Evolutionary conservation across 495 filamentous ascomycete genomes (phyloP).

Genomic region (Xylaria intraflava): DNA sequence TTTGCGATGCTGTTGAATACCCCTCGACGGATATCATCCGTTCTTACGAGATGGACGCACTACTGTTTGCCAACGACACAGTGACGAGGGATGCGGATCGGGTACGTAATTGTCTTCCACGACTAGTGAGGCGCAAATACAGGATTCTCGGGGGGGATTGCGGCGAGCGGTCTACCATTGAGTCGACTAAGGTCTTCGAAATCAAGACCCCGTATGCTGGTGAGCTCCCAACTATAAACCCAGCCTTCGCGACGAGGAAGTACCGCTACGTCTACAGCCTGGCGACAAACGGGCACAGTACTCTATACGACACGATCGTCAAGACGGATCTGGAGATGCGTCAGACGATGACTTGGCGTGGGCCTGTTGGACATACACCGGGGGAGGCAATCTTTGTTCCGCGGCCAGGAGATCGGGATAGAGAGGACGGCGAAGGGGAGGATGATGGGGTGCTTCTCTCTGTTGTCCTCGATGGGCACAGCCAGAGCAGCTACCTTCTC

Average conservation of each 20-base stretch:
- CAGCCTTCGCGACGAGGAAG: constrained; percentile 41
- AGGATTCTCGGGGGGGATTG: constrained; percentile 19
- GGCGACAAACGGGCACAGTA: constrained; percentile 49
- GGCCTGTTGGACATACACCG: constrained; percentile 55
- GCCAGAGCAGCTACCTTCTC: constrained; percentile 61
- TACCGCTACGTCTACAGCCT: constrained; percentile 62
- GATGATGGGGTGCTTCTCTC: constrained; percentile 70
- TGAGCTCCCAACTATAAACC: constrained; percentile 68
- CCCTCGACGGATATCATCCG: constrained; percentile 49
- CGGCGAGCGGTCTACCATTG: background rate
- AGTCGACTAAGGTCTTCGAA: constrained; percentile 30
- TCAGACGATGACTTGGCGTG: constrained; percentile 46
- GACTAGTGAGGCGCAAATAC: constrained; percentile 43
- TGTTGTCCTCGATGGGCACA: constrained; percentile 61
- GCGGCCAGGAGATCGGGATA: constrained; percentile 29
- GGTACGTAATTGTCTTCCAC: constrained; percentile 31
- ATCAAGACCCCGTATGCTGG: constrained; percentile 34
- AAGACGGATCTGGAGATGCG: constrained; percentile 60
- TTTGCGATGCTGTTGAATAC: constrained; percentile 53
- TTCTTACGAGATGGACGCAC: constrained; percentile 53
- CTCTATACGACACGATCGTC: constrained; percentile 58
- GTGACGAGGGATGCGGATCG: constrained; percentile 28
- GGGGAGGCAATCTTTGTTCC: constrained; percentile 71
- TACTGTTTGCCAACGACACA: constrained; percentile 36
- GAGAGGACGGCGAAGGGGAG: constrained; percentile 42